phyloP scores from a whole-genome alignment of 2,329 filamentous ascomycete species.

The Ascochyta fabae region DNA sequence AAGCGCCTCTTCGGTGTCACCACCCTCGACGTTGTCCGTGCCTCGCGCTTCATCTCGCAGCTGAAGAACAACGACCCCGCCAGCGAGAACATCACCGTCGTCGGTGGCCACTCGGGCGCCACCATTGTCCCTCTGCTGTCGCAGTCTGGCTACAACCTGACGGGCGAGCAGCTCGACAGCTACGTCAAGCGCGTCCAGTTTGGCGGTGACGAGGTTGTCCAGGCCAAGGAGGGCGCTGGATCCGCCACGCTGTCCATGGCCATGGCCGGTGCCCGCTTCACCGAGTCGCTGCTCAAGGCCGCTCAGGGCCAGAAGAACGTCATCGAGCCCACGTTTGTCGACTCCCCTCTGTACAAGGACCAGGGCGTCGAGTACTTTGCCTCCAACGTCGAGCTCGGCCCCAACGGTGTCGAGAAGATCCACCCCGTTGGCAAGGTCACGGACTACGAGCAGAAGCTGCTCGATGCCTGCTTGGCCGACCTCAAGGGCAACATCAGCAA shows the following conservation, averaged over 20 bases:
- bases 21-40: constrained; percentile 97
- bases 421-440: constrained; percentile 84
- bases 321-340: constrained; percentile 94
- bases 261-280: constrained; percentile 85
- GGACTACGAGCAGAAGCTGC: constrained; percentile 84
- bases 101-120: constrained; percentile 96
- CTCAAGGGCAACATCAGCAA: constrained; percentile 95
- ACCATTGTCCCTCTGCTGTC: constrained; percentile 98
- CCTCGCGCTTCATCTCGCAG: constrained; percentile 96
- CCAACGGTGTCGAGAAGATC: constrained; percentile 95
- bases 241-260: constrained; percentile 99
- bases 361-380: constrained; percentile 97
- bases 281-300: constrained; percentile 92
- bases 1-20: constrained; percentile 99
- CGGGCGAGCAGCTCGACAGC: constrained; percentile 73
- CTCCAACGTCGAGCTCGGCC: constrained; percentile 92
- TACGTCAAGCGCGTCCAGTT: constrained; percentile 97
- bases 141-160: constrained; percentile 88
- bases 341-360: constrained; percentile 98
- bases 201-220: constrained; percentile 97
- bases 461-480: constrained; percentile 83
- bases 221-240: constrained; percentile 97
- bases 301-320: constrained; percentile 93
- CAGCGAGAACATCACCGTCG: constrained; percentile 92
- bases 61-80: constrained; percentile 88